Conservation (phyloP, 768 basidiomycete genomes). For the Rhizopogon roseolus region DNA sequence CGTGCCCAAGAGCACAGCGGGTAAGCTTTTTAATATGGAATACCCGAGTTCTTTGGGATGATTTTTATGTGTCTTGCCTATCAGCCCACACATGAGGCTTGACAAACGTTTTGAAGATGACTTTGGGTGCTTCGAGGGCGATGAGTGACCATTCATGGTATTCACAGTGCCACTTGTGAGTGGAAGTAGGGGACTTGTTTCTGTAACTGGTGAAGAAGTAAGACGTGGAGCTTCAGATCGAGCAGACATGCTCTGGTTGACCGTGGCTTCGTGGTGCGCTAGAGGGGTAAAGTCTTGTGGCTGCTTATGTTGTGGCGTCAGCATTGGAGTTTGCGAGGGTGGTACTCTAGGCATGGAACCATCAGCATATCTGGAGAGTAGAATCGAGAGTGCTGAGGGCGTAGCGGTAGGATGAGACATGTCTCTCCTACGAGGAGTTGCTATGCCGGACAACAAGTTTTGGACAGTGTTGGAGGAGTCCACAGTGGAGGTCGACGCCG, state of each 20-base stretch:
- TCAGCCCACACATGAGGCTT: neutral
- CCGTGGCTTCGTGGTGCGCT: neutral
- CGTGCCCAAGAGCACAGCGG: conserved; percentile 80
- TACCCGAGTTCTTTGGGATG: neutral
- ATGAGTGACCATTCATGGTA: neutral
- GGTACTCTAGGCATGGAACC: conserved; percentile 1
- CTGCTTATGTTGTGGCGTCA: conserved; percentile 7
- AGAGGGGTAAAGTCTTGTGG: conserved; percentile 3
- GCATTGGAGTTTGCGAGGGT: neutral
- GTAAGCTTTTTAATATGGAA: conserved; percentile 44
- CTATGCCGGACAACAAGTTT: neutral
- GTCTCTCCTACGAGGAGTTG: conserved; percentile 21
- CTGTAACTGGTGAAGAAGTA: neutral
- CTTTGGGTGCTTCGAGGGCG: neutral
- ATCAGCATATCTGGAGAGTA: conserved; percentile 23
- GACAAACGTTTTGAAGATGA: neutral
- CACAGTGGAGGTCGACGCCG: conserved; percentile 24
- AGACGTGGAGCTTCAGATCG: neutral
- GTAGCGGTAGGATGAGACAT: conserved; percentile 10
- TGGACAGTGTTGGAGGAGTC: conserved; percentile 12
- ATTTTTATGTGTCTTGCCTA: neutral
- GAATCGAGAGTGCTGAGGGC: conserved; percentile 32
- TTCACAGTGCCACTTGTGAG: neutral
- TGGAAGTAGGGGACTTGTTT: neutral
- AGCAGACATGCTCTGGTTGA: neutral